These are phyloP conservation scores for Gracilaria vermiculophylla DNA, from an alignment of 23 red algal species.

Conservation along the genomic window DNA sequence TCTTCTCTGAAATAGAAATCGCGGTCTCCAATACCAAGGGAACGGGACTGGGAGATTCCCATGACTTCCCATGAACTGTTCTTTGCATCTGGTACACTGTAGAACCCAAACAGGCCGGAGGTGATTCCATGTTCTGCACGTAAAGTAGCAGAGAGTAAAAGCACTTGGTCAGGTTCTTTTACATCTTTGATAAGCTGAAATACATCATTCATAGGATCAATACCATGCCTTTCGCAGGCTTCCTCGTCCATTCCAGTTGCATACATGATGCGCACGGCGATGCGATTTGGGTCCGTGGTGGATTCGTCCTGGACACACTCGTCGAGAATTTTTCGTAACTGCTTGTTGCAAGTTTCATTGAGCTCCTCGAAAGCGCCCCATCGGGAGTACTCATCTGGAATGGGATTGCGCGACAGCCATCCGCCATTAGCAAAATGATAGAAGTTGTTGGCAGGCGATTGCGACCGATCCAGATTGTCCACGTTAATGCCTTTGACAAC, in stretches of 20 bases:
- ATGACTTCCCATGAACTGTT: slow-evolving; percentile 67
- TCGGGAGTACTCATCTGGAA: slow-evolving; percentile 52
- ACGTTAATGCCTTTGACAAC: slow-evolving; percentile 53
- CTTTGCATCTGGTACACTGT: slow-evolving; percentile 67
- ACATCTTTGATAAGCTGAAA: slow-evolving; percentile 33
- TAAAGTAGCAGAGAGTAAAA: slow-evolving; percentile 32
- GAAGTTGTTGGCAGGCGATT: slow-evolving; percentile 78
- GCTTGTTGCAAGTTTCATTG: slow-evolving; percentile 33
- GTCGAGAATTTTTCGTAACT: slow-evolving; percentile 67
- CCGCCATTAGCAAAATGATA: slow-evolving; percentile 89
- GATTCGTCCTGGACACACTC: slow-evolving; percentile 23
- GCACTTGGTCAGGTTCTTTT: slow-evolving; percentile 28
- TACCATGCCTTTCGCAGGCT: slow-evolving; percentile 10
- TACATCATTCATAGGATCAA: slow-evolving; percentile 21
- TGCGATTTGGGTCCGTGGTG: slow-evolving; percentile 34
- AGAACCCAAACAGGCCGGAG: slow-evolving; percentile 41
- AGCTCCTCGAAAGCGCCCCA: slow-evolving; percentile 81
- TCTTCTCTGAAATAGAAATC: slow-evolving; percentile 84
- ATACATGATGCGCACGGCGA: slow-evolving; percentile 39
- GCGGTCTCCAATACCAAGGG: slow-evolving; percentile 73
- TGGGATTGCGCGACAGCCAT: slow-evolving; percentile 73
- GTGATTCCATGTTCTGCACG: slow-evolving; percentile 17
- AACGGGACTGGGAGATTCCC: slow-evolving; percentile 63
- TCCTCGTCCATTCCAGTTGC: slow-evolving; percentile 61
- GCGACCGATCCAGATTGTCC: slow-evolving; percentile 52